A percentile compares a stretch with the other conserved stretches of the same genome.
These are phyloP conservation scores for Acer negundo DNA, from an alignment of 345 rosid species.

Conservation along the genomic window DNA sequence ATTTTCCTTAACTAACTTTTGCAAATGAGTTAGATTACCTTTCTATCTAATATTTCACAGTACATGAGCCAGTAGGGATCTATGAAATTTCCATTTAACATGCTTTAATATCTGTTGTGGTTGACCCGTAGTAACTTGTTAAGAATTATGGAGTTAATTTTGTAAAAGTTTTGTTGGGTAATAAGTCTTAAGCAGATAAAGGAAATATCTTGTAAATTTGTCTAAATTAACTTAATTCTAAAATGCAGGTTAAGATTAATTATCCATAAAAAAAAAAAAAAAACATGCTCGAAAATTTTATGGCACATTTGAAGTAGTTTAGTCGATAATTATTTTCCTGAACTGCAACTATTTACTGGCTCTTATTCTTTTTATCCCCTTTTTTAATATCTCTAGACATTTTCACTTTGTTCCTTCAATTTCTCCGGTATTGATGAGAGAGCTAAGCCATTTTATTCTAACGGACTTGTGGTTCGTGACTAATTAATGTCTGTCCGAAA, in stretches of 20 bases:
- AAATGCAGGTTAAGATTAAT: not conserved
- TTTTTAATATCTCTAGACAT: not conserved
- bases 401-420: not conserved
- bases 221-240: not conserved
- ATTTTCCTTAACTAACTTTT: not conserved
- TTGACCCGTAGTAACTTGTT: not conserved
- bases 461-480: not conserved
- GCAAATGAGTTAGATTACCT: not conserved
- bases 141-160: not conserved
- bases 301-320: not conserved
- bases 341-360: not conserved
- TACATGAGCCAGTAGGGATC: not conserved
- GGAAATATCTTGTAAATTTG: not conserved
- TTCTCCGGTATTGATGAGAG: not conserved
- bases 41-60: not conserved
- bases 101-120: not conserved
- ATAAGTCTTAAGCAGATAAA: not conserved
- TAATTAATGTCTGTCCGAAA: conserved; percentile 16
- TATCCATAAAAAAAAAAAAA: not conserved
- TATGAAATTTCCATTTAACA: conserved; percentile 1
- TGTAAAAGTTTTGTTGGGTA: not conserved
- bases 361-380: not conserved
- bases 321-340: not conserved
- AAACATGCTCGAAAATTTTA: not conserved
- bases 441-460: not conserved